Evolutionary conservation across 768 basidiomycete species (phyloP).

Genomic region (Candolleomyces aberdarensis): DNA sequence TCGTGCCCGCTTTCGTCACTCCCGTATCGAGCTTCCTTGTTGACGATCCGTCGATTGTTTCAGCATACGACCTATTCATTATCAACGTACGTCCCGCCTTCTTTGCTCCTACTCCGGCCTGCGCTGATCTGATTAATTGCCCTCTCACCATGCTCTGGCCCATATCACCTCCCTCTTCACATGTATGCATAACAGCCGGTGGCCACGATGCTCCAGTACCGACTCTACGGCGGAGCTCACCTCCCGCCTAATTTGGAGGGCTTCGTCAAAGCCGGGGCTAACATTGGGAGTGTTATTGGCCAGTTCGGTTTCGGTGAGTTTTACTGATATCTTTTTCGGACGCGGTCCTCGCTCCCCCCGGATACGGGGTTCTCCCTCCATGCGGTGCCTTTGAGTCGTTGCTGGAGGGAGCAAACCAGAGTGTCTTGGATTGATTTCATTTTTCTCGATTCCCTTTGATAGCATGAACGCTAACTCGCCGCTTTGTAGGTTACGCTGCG

Average conservation of each 20-base stretch:
- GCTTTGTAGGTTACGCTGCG: constrained; percentile 52
- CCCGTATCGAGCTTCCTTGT: background rate
- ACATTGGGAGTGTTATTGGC: constrained; percentile 71
- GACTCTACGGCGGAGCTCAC: constrained; percentile 48
- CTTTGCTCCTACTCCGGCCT: background rate
- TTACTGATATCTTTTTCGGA: background rate
- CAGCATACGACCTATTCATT: constrained; percentile 70
- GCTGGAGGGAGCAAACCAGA: background rate
- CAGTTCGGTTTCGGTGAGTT: constrained; percentile 57
- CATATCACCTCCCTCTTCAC: too few relatives aligned
- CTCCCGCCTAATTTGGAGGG: constrained; percentile 59
- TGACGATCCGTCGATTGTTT: background rate
- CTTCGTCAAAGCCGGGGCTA: constrained; percentile 61
- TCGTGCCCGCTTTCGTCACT: constrained; percentile 12
- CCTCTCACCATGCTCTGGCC: too few relatives aligned
- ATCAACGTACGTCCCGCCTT: constrained; percentile 48
- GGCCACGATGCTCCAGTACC: constrained; percentile 63
- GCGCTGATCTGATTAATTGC: too few relatives aligned
- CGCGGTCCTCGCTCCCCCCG: background rate
- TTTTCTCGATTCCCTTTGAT: background rate
- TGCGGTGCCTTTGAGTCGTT: background rate
- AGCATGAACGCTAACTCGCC: background rate
- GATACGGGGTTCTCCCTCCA: background rate
- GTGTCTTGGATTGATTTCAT: background rate
- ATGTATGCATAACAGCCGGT: constrained; percentile 43